These are phyloP conservation scores for Barbarea vulgaris DNA, from an alignment of 345 rosid genomes.

Conservation along the genomic window DNA sequence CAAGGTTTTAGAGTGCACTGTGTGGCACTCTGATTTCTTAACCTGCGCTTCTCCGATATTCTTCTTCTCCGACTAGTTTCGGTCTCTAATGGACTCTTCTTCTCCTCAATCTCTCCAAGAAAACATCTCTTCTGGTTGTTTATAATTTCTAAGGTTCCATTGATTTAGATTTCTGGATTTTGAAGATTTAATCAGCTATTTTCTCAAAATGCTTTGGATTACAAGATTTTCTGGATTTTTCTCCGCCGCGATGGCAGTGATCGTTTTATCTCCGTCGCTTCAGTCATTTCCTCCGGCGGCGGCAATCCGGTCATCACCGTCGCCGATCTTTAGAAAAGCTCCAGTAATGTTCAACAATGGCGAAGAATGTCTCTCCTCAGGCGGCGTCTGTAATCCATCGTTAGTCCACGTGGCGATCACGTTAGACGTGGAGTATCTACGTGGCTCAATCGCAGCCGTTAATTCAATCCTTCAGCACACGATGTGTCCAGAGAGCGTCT, in stretches of 20 bases:
- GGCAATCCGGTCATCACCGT: constrained; percentile 52
- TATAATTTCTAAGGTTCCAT: background rate
- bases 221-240: constrained; percentile 61
- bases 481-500: constrained; percentile 64
- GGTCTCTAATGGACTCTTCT: constrained; percentile 26
- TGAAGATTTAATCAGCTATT: constrained; percentile 19
- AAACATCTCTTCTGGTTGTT: constrained; percentile 2
- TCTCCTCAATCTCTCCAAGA: constrained; percentile 4
- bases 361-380: constrained; percentile 50
- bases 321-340: constrained; percentile 46
- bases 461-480: constrained; percentile 70
- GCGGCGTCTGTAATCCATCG: constrained; percentile 60
- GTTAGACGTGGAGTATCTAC: constrained; percentile 66
- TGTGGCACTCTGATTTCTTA: constrained; percentile 28
- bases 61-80: constrained; percentile 16
- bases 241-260: constrained; percentile 58
- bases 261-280: constrained; percentile 56
- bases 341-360: constrained; percentile 53
- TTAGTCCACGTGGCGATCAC: constrained; percentile 80
- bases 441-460: constrained; percentile 80
- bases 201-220: constrained; percentile 59
- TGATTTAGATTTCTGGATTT: background rate
- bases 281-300: constrained; percentile 65
- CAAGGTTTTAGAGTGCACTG: constrained; percentile 29
- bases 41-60: constrained; percentile 12